phyloP scores from a whole-genome alignment of 164 flowering plant genomes.

The Pachysandra terminalis region DNA sequence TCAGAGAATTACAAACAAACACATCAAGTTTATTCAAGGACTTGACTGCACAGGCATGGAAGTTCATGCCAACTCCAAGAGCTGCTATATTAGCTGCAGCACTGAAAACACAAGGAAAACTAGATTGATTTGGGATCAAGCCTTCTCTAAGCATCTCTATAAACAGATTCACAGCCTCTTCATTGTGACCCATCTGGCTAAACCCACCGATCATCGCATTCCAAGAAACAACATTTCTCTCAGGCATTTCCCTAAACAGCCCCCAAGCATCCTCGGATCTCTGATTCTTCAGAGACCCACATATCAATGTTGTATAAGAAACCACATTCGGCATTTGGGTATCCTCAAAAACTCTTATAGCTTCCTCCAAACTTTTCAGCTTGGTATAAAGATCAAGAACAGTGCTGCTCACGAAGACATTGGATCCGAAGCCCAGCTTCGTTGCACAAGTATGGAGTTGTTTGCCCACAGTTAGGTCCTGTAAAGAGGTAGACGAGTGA shows the following conservation, averaged over 20 bases:
- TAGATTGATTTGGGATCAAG: constrained; percentile 40
- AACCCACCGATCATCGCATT: constrained; percentile 83
- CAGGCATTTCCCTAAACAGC: constrained; percentile 59
- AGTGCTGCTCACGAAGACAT: constrained; percentile 74
- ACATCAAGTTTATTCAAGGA: constrained; percentile 37
- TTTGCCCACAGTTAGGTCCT: constrained; percentile 34
- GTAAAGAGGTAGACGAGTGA: constrained; percentile 38
- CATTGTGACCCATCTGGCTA: constrained; percentile 68
- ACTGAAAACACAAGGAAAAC: constrained; percentile 61
- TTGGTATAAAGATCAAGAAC: constrained; percentile 56
- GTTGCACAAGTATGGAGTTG: constrained; percentile 58
- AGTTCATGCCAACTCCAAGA: constrained; percentile 63
- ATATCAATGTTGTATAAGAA: constrained; percentile 63
- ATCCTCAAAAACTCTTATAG: constrained; percentile 54
- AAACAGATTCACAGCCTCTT: constrained; percentile 74
- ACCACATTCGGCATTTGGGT: constrained; percentile 63
- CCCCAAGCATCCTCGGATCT: constrained; percentile 48
- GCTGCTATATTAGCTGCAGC: constrained; percentile 74
- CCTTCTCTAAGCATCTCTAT: constrained; percentile 66
- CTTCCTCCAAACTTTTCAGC: constrained; percentile 45
- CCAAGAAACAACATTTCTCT: constrained; percentile 77
- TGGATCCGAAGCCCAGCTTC: constrained; percentile 48
- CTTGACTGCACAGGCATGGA: constrained; percentile 78
- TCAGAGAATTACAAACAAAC: constrained; percentile 62
- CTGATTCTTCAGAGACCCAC: constrained; percentile 52